phyloP scores from a whole-genome alignment of 495 filamentous ascomycete genomes.

The Elasticomyces elasticus region DNA sequence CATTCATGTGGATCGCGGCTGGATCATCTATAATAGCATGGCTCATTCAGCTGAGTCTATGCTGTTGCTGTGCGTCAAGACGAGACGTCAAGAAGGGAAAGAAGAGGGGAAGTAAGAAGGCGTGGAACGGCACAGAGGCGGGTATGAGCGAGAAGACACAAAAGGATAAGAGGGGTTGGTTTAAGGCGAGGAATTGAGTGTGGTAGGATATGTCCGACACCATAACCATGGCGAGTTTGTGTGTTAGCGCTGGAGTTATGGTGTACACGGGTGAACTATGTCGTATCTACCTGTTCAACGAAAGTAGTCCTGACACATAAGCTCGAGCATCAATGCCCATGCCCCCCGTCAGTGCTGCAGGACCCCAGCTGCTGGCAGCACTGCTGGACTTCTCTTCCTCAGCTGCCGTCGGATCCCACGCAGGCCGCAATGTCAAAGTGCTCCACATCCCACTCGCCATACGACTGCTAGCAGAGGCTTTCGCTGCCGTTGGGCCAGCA shows the following conservation, averaged over 20 bases:
- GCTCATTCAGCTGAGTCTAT: conserved; percentile 58
- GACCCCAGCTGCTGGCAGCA: conserved; percentile 39
- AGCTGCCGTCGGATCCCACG: background rate
- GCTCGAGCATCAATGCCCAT: conserved; percentile 77
- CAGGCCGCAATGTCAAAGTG: conserved; percentile 5
- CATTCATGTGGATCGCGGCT: conserved; percentile 77
- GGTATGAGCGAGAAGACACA: conserved; percentile 1
- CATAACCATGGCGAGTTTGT: background rate
- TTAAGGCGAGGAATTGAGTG: background rate
- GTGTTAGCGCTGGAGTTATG: background rate
- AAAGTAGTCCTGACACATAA: conserved; percentile 78
- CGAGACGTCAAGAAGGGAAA: conserved; percentile 49
- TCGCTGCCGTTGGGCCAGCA: conserved; percentile 31
- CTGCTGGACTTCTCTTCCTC: conserved; percentile 20
- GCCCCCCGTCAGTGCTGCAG: conserved; percentile 65
- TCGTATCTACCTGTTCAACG: conserved; percentile 50
- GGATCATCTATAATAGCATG: conserved; percentile 58
- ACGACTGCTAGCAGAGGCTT: conserved; percentile 11
- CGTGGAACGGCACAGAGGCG: conserved; percentile 5
- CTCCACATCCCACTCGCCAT: conserved; percentile 27
- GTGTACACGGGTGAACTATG: background rate
- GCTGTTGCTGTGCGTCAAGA: conserved; percentile 59
- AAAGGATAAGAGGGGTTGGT: background rate
- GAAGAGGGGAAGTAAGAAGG: conserved; percentile 33
- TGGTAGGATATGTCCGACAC: background rate